Evolutionary conservation across 768 basidiomycete genomes (phyloP).

Genomic region (Termitomyces sp.): DNA sequence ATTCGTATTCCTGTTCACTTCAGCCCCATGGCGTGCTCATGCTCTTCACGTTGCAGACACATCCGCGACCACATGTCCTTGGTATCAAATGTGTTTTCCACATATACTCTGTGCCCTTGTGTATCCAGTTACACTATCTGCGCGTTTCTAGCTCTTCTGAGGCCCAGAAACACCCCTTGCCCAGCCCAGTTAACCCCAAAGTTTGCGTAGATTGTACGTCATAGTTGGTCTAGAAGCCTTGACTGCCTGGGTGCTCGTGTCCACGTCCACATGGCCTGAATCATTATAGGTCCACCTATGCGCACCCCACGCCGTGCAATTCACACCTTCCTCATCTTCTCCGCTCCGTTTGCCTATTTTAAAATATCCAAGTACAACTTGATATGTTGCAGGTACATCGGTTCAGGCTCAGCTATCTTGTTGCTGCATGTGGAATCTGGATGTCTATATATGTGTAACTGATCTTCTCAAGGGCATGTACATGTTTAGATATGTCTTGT

Average conservation of each 20-base stretch:
- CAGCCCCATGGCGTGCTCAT: conserved; percentile 7
- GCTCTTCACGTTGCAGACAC: conserved; percentile 14
- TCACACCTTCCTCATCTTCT: conserved; percentile 3
- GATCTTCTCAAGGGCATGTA: conserved; percentile 9
- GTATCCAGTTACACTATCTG: background rate
- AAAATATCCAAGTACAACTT: background rate
- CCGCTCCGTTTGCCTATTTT: conserved; percentile 1
- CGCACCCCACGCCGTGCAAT: background rate
- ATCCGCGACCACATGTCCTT: conserved; percentile 14
- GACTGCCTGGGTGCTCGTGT: conserved; percentile 1
- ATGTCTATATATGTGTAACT: background rate
- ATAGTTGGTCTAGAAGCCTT: background rate
- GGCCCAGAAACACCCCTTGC: conserved; percentile 1
- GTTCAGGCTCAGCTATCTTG: background rate
- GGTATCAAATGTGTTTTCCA: background rate
- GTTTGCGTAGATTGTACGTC: conserved; percentile 5
- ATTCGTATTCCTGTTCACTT: conserved; percentile 16
- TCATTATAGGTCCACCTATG: background rate
- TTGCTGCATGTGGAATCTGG: background rate
- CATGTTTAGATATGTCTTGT: conserved; percentile 3
- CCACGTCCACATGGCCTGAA: conserved; percentile 7
- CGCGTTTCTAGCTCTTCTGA: background rate
- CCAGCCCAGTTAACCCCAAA: background rate
- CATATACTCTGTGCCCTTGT: background rate
- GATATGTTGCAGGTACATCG: conserved; percentile 2